These are phyloP conservation scores for Mallotus nudiflorus DNA, from an alignment of 345 rosid species.

Conservation along the genomic window DNA sequence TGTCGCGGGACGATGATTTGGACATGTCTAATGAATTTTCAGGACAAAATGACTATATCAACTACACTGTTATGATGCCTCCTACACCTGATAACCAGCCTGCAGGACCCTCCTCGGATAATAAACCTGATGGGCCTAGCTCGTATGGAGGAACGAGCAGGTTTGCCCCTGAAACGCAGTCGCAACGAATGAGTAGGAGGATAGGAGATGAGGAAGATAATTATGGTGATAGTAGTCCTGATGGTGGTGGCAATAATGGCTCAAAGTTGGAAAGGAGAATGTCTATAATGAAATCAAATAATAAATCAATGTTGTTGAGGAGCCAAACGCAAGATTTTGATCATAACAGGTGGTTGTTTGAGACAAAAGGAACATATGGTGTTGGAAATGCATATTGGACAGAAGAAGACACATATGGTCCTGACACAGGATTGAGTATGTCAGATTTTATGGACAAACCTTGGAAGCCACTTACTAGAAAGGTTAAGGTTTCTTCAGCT, in stretches of 20 bases:
- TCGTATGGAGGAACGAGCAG: constrained; percentile 20
- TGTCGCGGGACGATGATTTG: constrained; percentile 74
- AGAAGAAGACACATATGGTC: constrained; percentile 38
- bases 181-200: constrained; percentile 5
- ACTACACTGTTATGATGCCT: constrained; percentile 92
- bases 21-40: constrained; percentile 65
- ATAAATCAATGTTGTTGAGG: constrained; percentile 78
- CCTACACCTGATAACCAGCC: constrained; percentile 98
- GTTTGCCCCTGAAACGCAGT: constrained; percentile 21
- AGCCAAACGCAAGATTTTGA: constrained; percentile 93
- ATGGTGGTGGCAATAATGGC: constrained; percentile 7
- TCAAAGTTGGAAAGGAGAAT: constrained; percentile 64
- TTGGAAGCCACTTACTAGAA: constrained; percentile 94
- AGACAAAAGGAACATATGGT: constrained; percentile 67
- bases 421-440: constrained; percentile 60
- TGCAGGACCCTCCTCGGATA: constrained; percentile 28
- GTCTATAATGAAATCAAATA: constrained; percentile 66
- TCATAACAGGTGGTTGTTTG: constrained; percentile 92
- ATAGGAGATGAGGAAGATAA: constrained; percentile 17
- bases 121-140: constrained; percentile 34
- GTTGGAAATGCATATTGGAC: constrained; percentile 91
- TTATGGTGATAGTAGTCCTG: constrained; percentile 5
- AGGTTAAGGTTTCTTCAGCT: constrained; percentile 57
- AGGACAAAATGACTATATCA: constrained; percentile 73
- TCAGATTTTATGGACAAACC: constrained; percentile 90